Percentiles rank a stretch among this genome's conserved stretches.
phyloP scores from a whole-genome alignment of 1,284 basidiomycete genomes.

The Rhodotorula sp. region DNA sequence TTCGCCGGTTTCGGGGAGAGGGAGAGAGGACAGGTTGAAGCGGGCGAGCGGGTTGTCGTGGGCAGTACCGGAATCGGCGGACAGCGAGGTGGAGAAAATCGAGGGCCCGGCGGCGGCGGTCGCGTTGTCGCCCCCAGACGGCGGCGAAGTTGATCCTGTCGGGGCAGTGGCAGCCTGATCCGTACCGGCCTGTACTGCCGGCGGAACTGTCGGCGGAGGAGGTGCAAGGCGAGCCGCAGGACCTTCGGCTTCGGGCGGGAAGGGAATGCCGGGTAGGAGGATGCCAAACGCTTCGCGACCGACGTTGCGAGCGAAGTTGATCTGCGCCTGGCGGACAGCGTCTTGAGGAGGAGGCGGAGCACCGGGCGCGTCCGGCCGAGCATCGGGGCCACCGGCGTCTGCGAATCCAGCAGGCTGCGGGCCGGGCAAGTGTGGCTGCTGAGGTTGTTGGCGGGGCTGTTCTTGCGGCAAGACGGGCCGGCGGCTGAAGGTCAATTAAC shows the following conservation, averaged over 20 bases:
- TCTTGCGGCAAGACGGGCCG: slow-evolving; percentile 34
- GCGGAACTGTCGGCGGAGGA: not conserved
- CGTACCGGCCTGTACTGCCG: not conserved
- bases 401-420: not conserved
- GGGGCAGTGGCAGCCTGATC: not conserved
- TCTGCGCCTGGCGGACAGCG: slow-evolving; percentile 33
- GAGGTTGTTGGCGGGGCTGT: slow-evolving; percentile 20
- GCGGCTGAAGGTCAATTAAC: slow-evolving; percentile 10
- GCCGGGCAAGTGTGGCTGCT: not conserved
- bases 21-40: slow-evolving; percentile 27
- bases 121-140: not conserved
- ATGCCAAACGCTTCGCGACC: slow-evolving; percentile 34
- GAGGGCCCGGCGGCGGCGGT: not conserved
- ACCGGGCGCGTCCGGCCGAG: not conserved
- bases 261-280: slow-evolving; percentile 32
- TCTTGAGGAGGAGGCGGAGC: not conserved
- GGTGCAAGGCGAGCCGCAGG: not conserved
- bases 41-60: slow-evolving; percentile 36
- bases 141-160: not conserved
- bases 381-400: not conserved
- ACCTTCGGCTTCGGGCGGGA: slow-evolving; percentile 30
- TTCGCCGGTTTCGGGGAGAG: slow-evolving; percentile 27
- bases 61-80: not conserved
- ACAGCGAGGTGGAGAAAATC: not conserved
- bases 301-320: slow-evolving; percentile 39